A percentile compares a stretch with the other conserved stretches of the same genome.
Conservation (phyloP, 2,329 filamentous ascomycete genomes). For the Colletotrichum sojae region DNA sequence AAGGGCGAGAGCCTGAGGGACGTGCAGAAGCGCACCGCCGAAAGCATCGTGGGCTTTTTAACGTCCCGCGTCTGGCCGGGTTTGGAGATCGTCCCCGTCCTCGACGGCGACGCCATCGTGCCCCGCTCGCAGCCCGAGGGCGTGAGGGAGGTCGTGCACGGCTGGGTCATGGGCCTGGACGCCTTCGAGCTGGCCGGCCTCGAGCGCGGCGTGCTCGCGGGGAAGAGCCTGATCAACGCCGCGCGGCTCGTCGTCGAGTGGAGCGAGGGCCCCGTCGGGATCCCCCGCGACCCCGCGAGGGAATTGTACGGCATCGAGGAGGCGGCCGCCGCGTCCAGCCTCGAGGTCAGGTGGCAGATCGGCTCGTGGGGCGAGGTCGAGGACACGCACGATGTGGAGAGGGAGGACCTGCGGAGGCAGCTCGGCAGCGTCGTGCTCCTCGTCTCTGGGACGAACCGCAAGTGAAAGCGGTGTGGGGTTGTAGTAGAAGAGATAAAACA, state of each 20-base stretch:
- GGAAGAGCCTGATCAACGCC: conserved; percentile 87
- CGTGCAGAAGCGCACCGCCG: conserved; percentile 78
- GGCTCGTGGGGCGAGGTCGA: conserved; percentile 96
- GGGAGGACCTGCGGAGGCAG: conserved; percentile 89
- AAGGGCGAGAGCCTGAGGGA: conserved; percentile 75
- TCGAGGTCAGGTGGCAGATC: conserved; percentile 94
- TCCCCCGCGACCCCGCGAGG: conserved; percentile 43
- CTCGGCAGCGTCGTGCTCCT: conserved; percentile 89
- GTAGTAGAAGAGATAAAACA: too few relatives aligned
- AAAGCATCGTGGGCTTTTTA: conserved; percentile 80
- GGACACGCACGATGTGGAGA: conserved; percentile 96
- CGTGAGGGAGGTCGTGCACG: conserved; percentile 82
- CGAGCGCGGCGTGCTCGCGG: conserved; percentile 86
- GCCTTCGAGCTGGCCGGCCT: conserved; percentile 89
- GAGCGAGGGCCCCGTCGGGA: conserved; percentile 75
- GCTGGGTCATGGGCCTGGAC: conserved; percentile 81
- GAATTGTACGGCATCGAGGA: conserved; percentile 83
- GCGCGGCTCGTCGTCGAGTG: conserved; percentile 87
- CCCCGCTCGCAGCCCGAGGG: conserved; percentile 80
- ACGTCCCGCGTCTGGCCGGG: conserved; percentile 86
- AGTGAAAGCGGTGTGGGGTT: neutral
- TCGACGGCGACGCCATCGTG: conserved; percentile 83
- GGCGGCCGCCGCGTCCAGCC: conserved; percentile 80
- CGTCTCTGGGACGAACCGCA: conserved; percentile 71
- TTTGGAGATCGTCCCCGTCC: conserved; percentile 81